These are phyloP conservation scores for Geotrichum histeridarum DNA, from an alignment of 1,139 yeast species.

Conservation along the genomic window DNA sequence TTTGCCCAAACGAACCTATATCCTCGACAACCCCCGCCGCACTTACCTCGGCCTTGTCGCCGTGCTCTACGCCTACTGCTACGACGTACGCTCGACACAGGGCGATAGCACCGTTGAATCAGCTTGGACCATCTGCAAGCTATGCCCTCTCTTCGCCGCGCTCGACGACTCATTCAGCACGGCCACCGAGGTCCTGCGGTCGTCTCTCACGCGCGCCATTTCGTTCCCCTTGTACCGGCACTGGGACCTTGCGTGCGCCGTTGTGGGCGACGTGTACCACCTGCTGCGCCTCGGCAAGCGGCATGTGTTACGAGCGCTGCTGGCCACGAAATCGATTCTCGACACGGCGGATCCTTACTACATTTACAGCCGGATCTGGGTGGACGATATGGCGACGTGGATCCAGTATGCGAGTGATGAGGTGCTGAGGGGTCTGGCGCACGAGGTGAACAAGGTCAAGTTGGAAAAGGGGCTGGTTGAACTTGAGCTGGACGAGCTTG, in stretches of 20 bases:
- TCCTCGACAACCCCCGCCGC: constrained; percentile 44
- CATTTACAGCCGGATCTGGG: constrained; percentile 72
- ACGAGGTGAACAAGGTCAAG: constrained; percentile 45
- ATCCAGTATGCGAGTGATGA: constrained; percentile 50
- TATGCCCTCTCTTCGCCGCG: constrained; percentile 69
- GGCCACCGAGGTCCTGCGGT: constrained; percentile 51
- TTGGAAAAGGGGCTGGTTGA: constrained; percentile 29
- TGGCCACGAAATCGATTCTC: constrained; percentile 66
- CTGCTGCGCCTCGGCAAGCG: constrained; percentile 66
- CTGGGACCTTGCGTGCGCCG: constrained; percentile 52
- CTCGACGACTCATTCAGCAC: constrained; percentile 54
- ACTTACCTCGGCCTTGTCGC: constrained; percentile 59
- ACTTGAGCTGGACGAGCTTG: constrained; percentile 32
- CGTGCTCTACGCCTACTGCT: constrained; percentile 64
- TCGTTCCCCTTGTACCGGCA: constrained; percentile 77
- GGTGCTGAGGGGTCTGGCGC: constrained; percentile 57
- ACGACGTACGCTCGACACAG: constrained; percentile 66
- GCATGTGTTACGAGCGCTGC: constrained; percentile 52
- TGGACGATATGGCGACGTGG: constrained; percentile 83
- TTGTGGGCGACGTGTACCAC: constrained; percentile 73
- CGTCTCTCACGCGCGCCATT: constrained; percentile 66
- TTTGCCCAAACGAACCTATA: constrained; percentile 59
- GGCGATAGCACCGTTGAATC: constrained; percentile 84
- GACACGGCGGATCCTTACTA: constrained; percentile 70
- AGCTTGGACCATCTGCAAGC: constrained; percentile 88